Evolutionary conservation across 768 basidiomycete species (phyloP).

Genomic region (Fomitopsis pulvina): DNA sequence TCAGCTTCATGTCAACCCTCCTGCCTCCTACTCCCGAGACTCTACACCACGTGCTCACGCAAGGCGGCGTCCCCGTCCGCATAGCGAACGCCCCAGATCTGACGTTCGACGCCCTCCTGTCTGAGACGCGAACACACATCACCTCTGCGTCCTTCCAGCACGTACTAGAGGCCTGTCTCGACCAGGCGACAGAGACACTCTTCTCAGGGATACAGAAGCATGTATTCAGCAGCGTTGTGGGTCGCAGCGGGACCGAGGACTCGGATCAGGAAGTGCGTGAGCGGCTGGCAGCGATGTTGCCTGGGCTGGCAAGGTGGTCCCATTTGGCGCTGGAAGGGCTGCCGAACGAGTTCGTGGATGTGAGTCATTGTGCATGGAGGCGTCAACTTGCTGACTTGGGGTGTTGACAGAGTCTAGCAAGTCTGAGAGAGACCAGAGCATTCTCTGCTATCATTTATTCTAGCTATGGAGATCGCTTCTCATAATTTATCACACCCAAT

Average conservation of each 20-base stretch:
- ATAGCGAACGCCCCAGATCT: slow-evolving; percentile 32
- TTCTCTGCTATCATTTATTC: slow-evolving; percentile 71
- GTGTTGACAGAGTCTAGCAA: slow-evolving; percentile 47
- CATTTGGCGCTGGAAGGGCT: slow-evolving; percentile 56
- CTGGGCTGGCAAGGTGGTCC: slow-evolving; percentile 76
- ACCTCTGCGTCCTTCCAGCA: slow-evolving; percentile 61
- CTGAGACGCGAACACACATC: slow-evolving; percentile 60
- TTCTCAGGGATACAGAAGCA: slow-evolving; percentile 57
- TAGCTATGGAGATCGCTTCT: slow-evolving; percentile 53
- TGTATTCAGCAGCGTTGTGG: slow-evolving; percentile 38
- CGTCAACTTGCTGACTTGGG: background rate
- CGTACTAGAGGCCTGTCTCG: slow-evolving; percentile 70
- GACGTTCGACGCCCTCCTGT: slow-evolving; percentile 56
- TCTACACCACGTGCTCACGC: slow-evolving; percentile 59
- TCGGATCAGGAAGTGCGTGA: slow-evolving; percentile 41
- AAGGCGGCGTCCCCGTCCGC: slow-evolving; percentile 45
- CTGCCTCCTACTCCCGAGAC: slow-evolving; percentile 70
- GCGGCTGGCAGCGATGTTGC: slow-evolving; percentile 73
- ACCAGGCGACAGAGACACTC: slow-evolving; percentile 58
- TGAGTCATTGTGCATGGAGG: slow-evolving; percentile 31
- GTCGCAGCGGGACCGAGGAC: slow-evolving; percentile 16
- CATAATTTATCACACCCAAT: too few species aligned
- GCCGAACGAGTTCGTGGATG: slow-evolving; percentile 82
- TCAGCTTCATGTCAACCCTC: slow-evolving; percentile 66
- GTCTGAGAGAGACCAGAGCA: slow-evolving; percentile 55